phyloP scores from a whole-genome alignment of 345 rosid species.

The Lenwebbia sp. region DNA sequence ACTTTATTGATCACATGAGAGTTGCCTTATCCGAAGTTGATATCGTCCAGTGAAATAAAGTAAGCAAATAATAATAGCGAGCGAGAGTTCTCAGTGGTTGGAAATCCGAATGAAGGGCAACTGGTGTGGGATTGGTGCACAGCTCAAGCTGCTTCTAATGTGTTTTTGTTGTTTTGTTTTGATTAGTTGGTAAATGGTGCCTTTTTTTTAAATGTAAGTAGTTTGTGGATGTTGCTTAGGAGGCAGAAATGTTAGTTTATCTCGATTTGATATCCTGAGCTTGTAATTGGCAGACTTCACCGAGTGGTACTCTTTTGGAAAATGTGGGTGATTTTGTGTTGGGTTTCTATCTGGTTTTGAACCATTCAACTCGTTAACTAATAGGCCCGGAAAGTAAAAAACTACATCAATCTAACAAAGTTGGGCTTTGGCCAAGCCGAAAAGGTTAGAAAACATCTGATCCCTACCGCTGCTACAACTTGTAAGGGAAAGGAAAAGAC shows the following conservation, averaged over 20 bases:
- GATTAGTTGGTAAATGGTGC: not conserved
- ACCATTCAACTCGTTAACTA: not conserved
- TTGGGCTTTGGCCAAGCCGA: not conserved
- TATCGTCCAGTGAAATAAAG: not conserved
- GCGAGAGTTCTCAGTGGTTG: not conserved
- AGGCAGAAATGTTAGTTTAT: not conserved
- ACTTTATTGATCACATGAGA: not conserved
- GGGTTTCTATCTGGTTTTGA: not conserved
- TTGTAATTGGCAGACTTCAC: not conserved
- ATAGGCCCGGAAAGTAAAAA: not conserved
- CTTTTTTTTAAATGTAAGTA: not conserved
- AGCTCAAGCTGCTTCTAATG: not conserved
- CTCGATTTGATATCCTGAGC: not conserved
- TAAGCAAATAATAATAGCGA: not conserved
- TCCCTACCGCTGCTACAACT: not conserved
- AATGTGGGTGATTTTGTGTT: not conserved
- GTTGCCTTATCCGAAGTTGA: not conserved
- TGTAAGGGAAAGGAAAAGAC: not conserved
- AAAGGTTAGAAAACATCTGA: not conserved
- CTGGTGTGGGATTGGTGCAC: not conserved
- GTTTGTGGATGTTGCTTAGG: not conserved
- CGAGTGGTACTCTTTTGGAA: not conserved
- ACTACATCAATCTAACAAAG: too few relatives aligned
- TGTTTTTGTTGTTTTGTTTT: not conserved
- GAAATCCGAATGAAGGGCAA: not conserved